Evolutionary conservation across 345 rosid genomes (phyloP).

Genomic region (Physaria fendleri): DNA sequence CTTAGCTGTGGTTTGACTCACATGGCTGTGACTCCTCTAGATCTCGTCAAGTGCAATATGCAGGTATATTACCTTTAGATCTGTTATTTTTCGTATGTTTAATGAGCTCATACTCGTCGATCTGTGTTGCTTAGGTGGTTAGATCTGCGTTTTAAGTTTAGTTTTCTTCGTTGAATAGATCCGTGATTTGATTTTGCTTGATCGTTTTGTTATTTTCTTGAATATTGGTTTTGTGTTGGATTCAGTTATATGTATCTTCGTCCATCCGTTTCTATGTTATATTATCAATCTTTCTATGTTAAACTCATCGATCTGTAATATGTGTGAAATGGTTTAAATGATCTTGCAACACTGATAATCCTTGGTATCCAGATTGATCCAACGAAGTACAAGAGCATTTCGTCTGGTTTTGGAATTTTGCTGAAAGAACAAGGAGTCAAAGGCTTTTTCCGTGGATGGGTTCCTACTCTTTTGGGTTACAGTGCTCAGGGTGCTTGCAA

Average conservation of each 20-base stretch:
- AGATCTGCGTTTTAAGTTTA: constrained; percentile 15
- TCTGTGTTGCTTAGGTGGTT: constrained; percentile 3
- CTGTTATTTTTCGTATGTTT: neutral
- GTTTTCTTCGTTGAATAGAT: neutral
- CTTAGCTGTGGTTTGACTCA: constrained; percentile 97
- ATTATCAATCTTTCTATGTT: neutral
- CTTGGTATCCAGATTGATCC: constrained; percentile 70
- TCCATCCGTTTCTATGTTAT: neutral
- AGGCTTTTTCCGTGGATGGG: constrained; percentile 99
- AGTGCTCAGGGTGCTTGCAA: constrained; percentile 99
- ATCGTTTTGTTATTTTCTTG: neutral
- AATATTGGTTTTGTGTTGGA: neutral
- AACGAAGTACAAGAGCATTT: constrained; percentile 79
- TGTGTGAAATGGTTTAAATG: constrained; percentile 3
- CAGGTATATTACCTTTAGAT: constrained; percentile 45
- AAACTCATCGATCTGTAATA: neutral
- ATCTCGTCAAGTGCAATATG: constrained; percentile 99
- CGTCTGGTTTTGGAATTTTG: constrained; percentile 87
- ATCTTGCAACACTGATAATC: neutral
- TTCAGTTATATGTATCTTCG: neutral
- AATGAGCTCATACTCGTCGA: neutral
- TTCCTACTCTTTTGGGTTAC: constrained; percentile 92
- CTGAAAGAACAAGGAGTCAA: constrained; percentile 82
- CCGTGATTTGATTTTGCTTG: neutral
- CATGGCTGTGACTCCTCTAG: constrained; percentile 94